Conservation (phyloP, 805 yeast genomes). For the Priceomyces medius region DNA sequence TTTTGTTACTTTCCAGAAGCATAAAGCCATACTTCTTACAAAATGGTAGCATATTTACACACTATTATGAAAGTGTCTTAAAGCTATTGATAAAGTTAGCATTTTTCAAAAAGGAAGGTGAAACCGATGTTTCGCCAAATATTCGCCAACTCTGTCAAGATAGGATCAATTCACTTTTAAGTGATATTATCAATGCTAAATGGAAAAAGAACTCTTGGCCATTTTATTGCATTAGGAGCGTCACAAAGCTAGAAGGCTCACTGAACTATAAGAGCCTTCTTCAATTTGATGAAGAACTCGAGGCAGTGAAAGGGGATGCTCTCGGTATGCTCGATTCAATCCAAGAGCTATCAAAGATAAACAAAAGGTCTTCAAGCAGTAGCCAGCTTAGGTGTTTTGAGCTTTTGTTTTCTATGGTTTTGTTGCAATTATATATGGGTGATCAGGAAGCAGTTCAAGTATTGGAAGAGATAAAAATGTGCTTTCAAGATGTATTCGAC, state of each 20-base stretch:
- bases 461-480: slow-evolving; percentile 66
- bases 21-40: neutral
- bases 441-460: slow-evolving; percentile 74
- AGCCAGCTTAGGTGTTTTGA: slow-evolving; percentile 66
- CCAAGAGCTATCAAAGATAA: slow-evolving; percentile 17
- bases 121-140: slow-evolving; percentile 25
- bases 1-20: slow-evolving; percentile 51
- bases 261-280: slow-evolving; percentile 19
- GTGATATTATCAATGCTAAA: slow-evolving; percentile 50
- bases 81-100: slow-evolving; percentile 40
- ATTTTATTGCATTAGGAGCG: slow-evolving; percentile 44
- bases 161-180: slow-evolving; percentile 65
- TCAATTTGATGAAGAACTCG: slow-evolving; percentile 61
- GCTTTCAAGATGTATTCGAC: slow-evolving; percentile 48
- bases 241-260: slow-evolving; percentile 24
- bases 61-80: slow-evolving; percentile 37
- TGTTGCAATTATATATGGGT: slow-evolving; percentile 75
- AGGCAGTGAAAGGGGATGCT: slow-evolving; percentile 47
- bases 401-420: slow-evolving; percentile 69
- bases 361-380: slow-evolving; percentile 22
- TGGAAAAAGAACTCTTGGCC: slow-evolving; percentile 63
- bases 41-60: slow-evolving; percentile 34
- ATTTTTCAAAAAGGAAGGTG: slow-evolving; percentile 31
- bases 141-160: slow-evolving; percentile 52
- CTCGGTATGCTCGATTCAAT: slow-evolving; percentile 42